Evolutionary conservation across 2,329 filamentous ascomycete genomes (phyloP).

Genomic region (Pseudocercospora fuligena): DNA sequence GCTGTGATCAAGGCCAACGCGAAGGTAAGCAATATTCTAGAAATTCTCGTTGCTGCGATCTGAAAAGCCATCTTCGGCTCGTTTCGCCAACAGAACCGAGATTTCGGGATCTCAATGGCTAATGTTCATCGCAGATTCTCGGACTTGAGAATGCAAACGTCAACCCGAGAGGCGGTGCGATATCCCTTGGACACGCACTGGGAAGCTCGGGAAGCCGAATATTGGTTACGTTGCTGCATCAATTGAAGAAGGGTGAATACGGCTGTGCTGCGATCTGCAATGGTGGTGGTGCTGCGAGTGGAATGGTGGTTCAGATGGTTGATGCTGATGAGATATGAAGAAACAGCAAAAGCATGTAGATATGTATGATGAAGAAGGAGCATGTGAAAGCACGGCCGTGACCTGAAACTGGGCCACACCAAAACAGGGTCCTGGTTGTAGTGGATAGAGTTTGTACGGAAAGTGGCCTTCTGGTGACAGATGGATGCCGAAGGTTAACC

Average conservation of each 20-base stretch:
- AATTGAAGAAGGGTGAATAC: slow-evolving; percentile 89
- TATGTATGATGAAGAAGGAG: neutral
- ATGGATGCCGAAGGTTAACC: neutral
- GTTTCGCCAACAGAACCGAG: neutral
- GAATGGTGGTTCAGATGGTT: slow-evolving; percentile 81
- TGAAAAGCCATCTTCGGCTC: neutral
- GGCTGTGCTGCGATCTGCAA: slow-evolving; percentile 97
- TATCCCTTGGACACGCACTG: slow-evolving; percentile 87
- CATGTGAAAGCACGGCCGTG: slow-evolving; percentile 2
- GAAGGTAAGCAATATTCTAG: slow-evolving; percentile 61
- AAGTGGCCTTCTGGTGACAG: slow-evolving; percentile 2
- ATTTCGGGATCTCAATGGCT: slow-evolving; percentile 15
- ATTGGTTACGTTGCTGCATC: slow-evolving; percentile 85
- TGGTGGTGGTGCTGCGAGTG: slow-evolving; percentile 88
- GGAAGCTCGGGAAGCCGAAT: slow-evolving; percentile 94
- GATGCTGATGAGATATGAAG: slow-evolving; percentile 55
- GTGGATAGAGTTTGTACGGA: neutral
- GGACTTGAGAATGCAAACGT: slow-evolving; percentile 79
- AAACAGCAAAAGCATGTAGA: neutral
- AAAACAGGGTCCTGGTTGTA: neutral
- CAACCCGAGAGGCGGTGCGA: slow-evolving; percentile 88
- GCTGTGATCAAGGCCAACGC: slow-evolving; percentile 93
- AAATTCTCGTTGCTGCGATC: neutral
- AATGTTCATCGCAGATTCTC: slow-evolving; percentile 65
- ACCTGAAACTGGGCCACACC: slow-evolving; percentile 2